Percentiles rank a stretch among this genome's conserved stretches.
Conservation (phyloP, 2,329 filamentous ascomycete species). For the Ramichloridium luteum region DNA sequence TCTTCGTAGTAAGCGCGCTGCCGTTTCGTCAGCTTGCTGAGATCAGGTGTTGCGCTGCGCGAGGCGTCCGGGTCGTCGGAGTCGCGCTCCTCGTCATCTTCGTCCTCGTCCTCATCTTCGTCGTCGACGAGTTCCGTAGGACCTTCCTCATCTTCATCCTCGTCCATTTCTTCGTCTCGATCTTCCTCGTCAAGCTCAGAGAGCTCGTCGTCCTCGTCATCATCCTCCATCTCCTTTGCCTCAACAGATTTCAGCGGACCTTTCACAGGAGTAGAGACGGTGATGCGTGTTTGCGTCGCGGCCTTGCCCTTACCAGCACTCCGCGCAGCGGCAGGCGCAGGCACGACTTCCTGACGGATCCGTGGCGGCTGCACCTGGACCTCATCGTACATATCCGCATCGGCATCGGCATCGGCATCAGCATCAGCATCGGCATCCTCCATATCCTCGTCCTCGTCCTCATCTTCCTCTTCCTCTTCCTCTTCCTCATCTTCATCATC, state of each 20-base stretch:
- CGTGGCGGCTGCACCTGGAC: conserved; percentile 24
- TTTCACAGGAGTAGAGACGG: conserved; percentile 18
- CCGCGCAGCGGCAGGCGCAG: too few species aligned
- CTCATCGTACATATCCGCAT: conserved; percentile 26
- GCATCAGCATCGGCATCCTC: conserved; percentile 19
- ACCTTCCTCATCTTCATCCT: conserved; percentile 35
- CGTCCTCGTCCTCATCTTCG: conserved; percentile 26
- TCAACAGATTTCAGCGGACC: conserved; percentile 33
- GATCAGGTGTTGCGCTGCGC: conserved; percentile 47
- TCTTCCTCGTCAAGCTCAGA: conserved; percentile 24
- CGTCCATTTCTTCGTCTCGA: conserved; percentile 24
- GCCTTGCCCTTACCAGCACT: too few species aligned
- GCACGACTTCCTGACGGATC: conserved; percentile 17
- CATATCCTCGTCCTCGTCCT: conserved; percentile 21
- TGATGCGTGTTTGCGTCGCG: conserved; percentile 21
- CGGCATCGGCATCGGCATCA: conserved; percentile 26
- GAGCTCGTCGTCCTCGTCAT: conserved; percentile 37
- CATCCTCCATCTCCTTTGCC: conserved; percentile 40
- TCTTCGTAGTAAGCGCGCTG: conserved; percentile 50
- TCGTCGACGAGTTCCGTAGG: conserved; percentile 16
- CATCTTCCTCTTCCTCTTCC: conserved; percentile 28
- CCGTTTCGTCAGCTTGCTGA: conserved; percentile 55
- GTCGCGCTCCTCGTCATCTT: conserved; percentile 30
- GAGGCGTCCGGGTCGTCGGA: conserved; percentile 38
- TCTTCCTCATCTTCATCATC: conserved; percentile 24